These are phyloP conservation scores for Bromus sterilis DNA, from an alignment of 176 grass and related monocot genomes.

Conservation along the genomic window DNA sequence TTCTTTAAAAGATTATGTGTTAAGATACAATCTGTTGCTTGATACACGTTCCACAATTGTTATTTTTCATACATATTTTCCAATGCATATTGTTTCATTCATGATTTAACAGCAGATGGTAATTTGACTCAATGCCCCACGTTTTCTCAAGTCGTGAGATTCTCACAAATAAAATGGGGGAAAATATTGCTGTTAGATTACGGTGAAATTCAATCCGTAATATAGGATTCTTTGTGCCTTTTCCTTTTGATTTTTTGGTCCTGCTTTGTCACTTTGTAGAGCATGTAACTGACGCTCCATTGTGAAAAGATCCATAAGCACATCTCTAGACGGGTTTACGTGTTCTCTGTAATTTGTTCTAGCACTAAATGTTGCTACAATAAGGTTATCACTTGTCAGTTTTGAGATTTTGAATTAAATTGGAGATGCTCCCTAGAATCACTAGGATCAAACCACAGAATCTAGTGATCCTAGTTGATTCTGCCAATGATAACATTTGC, in stretches of 20 bases:
- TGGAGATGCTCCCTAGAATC: background rate
- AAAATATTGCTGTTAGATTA: background rate
- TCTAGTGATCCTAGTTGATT: background rate
- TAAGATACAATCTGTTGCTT: background rate
- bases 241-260: background rate
- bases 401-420: background rate
- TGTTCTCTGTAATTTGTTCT: background rate
- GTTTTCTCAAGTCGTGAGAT: background rate
- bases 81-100: background rate
- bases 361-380: background rate
- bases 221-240: background rate
- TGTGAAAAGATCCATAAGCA: background rate
- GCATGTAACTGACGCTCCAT: background rate
- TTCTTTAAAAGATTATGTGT: background rate
- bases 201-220: background rate
- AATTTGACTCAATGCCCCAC: background rate
- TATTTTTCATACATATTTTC: background rate
- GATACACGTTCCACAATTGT: background rate
- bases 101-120: background rate
- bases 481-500: background rate
- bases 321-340: background rate
- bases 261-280: background rate
- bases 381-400: background rate
- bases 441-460: background rate
- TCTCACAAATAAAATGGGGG: background rate